A percentile compares a stretch with the other conserved stretches of the same genome.
Conservation (phyloP, 2,329 filamentous ascomycete genomes). For the Raffaelea ambrosiae region DNA sequence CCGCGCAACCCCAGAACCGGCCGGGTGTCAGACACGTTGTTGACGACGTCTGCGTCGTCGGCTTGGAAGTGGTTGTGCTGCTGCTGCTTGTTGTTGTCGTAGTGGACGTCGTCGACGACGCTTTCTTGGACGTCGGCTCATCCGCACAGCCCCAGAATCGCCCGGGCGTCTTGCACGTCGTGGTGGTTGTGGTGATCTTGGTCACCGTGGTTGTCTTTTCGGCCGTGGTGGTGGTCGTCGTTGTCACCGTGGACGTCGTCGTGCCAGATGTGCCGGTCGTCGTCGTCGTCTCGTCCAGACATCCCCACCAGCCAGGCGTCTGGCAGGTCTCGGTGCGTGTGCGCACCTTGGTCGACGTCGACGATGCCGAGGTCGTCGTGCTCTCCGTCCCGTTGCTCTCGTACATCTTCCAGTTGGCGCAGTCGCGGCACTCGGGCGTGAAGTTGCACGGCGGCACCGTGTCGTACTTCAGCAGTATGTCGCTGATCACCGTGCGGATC, state of each 20-base stretch:
- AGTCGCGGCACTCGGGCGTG: constrained; percentile 79
- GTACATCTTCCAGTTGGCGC: constrained; percentile 88
- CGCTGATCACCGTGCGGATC: constrained; percentile 78
- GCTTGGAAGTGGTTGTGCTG: constrained; percentile 13
- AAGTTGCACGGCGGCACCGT: constrained; percentile 65
- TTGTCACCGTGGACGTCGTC: constrained; percentile 33
- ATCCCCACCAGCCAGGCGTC: constrained; percentile 87
- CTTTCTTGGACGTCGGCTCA: constrained; percentile 13
- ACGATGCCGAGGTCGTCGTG: constrained; percentile 50
- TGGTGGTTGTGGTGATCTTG: constrained; percentile 31
- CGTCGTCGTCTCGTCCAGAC: constrained; percentile 56
- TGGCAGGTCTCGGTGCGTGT: constrained; percentile 80
- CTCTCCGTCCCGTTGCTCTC: constrained; percentile 81
- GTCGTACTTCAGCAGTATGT: constrained; percentile 80
- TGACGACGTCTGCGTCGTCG: constrained; percentile 12
- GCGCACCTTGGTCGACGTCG: constrained; percentile 46
- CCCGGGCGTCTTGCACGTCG: constrained; percentile 31
- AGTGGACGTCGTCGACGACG: constrained; percentile 11
- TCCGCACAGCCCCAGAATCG: constrained; percentile 17
- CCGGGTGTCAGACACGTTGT: constrained; percentile 13
- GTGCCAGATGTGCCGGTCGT: constrained; percentile 29
- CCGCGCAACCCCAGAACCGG: constrained; percentile 12
- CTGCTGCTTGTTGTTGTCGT: constrained; percentile 13
- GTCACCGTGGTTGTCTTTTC: background rate
- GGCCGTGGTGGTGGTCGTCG: constrained; percentile 25